Conservation (phyloP, 148 eudicot genomes). For the Drosera capensis region DNA sequence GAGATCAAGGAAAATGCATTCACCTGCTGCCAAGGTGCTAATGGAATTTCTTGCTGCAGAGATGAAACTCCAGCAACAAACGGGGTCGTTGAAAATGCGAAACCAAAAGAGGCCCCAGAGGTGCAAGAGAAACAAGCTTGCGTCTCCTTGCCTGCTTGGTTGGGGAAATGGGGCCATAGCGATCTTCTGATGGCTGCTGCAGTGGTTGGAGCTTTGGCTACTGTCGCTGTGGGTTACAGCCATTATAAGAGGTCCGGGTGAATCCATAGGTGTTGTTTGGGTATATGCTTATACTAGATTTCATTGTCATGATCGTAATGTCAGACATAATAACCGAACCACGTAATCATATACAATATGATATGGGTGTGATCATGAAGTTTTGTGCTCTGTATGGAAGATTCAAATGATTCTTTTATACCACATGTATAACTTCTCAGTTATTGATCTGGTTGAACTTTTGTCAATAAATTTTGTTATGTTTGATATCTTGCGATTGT, state of each 20-base stretch:
- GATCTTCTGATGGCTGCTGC: slow-evolving; percentile 50
- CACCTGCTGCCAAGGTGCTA: slow-evolving; percentile 76
- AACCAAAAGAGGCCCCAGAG: slow-evolving; percentile 4
- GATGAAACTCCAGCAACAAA: slow-evolving; percentile 28
- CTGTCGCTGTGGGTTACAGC: slow-evolving; percentile 67
- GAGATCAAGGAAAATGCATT: slow-evolving; percentile 19
- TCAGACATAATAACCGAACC: too few relatives aligned
- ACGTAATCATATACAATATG: too few relatives aligned
- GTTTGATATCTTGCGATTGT: too few relatives aligned
- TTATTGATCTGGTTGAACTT: too few relatives aligned
- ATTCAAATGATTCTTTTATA: too few relatives aligned
- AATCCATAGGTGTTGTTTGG: slow-evolving; percentile 5
- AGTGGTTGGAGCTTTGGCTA: slow-evolving; percentile 61
- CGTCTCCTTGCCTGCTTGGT: slow-evolving; percentile 24
- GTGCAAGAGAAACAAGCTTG: slow-evolving; percentile 9
- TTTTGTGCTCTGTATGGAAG: too few relatives aligned
- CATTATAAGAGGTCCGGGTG: slow-evolving; percentile 41
- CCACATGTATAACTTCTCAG: too few relatives aligned
- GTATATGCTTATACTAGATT: not conserved
- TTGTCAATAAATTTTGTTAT: too few relatives aligned
- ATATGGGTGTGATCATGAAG: too few relatives aligned
- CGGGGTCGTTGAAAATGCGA: slow-evolving; percentile 25
- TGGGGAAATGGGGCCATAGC: slow-evolving; percentile 56
- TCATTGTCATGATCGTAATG: not conserved
- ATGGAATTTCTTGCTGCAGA: slow-evolving; percentile 56